Evolutionary conservation across 2,329 filamentous ascomycete genomes (phyloP).

Genomic region (Epichloe gansuensis): DNA sequence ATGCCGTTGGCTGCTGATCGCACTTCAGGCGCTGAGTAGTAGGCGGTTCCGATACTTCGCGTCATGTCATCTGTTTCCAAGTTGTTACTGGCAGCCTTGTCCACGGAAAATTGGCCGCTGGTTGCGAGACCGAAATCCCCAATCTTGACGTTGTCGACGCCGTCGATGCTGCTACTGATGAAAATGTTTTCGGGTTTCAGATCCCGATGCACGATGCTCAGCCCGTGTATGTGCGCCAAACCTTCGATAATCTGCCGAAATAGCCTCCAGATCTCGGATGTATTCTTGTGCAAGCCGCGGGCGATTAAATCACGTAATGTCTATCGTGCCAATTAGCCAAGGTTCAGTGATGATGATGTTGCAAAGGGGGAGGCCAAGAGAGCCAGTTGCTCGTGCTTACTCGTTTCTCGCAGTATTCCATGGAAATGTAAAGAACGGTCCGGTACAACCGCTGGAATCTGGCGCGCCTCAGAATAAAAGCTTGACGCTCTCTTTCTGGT

Average conservation of each 20-base stretch:
- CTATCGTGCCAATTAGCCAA: constrained; percentile 14
- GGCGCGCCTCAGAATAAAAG: constrained; percentile 17
- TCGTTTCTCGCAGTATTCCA: constrained; percentile 95
- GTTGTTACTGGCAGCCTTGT: constrained; percentile 32
- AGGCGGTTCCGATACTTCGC: constrained; percentile 60
- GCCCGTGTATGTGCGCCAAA: constrained; percentile 73
- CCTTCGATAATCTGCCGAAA: constrained; percentile 88
- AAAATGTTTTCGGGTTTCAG: constrained; percentile 97
- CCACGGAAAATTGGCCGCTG: constrained; percentile 61
- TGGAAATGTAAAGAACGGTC: constrained; percentile 87
- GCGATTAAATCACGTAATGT: constrained; percentile 82
- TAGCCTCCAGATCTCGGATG: constrained; percentile 73
- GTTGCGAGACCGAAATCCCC: constrained; percentile 94
- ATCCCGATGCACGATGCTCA: constrained; percentile 90
- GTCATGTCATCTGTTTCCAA: constrained; percentile 53
- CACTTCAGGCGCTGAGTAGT: constrained; percentile 89
- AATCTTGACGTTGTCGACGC: constrained; percentile 81
- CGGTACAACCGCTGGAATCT: constrained; percentile 40
- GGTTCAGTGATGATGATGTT: neutral
- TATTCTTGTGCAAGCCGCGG: constrained; percentile 58
- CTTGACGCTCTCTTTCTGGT: constrained; percentile 19
- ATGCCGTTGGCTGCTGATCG: constrained; percentile 59
- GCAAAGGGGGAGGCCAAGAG: too few species aligned
- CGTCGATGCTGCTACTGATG: constrained; percentile 56
- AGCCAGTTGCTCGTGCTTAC: constrained; percentile 29